Evolutionary conservation across 495 filamentous ascomycete species (phyloP), one percentile per base, ranked within the genome.

Genomic region (Tuber umbilicatum): DNA sequence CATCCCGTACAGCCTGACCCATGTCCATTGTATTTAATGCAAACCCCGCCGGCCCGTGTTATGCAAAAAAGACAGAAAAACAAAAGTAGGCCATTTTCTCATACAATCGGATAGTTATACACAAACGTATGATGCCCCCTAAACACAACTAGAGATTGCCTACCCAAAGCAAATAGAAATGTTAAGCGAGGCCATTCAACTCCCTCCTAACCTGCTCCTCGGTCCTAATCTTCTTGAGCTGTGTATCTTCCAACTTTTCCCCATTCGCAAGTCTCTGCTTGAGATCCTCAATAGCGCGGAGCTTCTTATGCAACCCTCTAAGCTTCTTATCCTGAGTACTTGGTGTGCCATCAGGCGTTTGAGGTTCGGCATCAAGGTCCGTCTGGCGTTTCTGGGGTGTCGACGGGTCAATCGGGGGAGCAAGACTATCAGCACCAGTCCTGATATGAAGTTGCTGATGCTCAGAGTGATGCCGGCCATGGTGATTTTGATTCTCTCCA

Each of bases 191-290:
- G 23, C 76, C 85, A 87, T 90, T 88, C 70, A 99, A 84, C 84
- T 99, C 95, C 84, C 89, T 91, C 73, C 92, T 87, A 43, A 99
- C 93, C 12, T 86, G 82, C 43, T 89, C 86, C 86, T 97, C 96
- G 6, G 94, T 99, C 35, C 89, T 87, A 76, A 99, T 99, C 88
- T 99, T 99, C 88, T 95, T 96, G 86, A 98, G 89, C 86, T 99
- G 95, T 69, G 95, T 99, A 83, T 97, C 94, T 84, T 99, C 95
- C 73, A 99, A 83, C 86, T 97, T 97, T 87, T 99, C 95, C 17
- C 95, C 96, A 47, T 89, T 89, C 5, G 94, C 95, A 76, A 92
- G 89, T 71, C 95, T 89, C 93, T 97, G 95, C 87, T 98, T 97
- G 73, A 99, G 85, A 82, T 99, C 95, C 78, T 98, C 95, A 80